Evolutionary conservation across 2,329 filamentous ascomycete species (phyloP).

Genomic region (Chrysoporthe puriensis): DNA sequence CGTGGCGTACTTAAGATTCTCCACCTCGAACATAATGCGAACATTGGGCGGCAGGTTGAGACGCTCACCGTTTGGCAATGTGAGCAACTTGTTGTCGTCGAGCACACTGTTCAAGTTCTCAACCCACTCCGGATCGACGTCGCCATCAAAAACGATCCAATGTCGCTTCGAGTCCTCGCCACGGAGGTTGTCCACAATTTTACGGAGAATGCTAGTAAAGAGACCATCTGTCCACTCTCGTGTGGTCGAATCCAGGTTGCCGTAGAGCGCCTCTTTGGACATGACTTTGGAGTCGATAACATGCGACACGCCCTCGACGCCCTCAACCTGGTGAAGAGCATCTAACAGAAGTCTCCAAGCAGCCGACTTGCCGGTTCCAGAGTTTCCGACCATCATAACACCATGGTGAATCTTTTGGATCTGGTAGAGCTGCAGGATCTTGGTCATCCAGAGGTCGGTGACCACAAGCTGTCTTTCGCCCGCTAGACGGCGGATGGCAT

Average conservation of each 20-base stretch:
- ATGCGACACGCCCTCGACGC: constrained; percentile 90
- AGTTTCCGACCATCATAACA: constrained; percentile 99
- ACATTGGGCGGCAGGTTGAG: constrained; percentile 93
- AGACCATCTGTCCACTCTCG: constrained; percentile 98
- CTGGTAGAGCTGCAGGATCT: constrained; percentile 94
- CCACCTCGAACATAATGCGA: constrained; percentile 99
- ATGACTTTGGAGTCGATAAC: constrained; percentile 99
- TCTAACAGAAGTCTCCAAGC: constrained; percentile 93
- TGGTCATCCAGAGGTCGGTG: constrained; percentile 95
- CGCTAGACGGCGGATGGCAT: constrained; percentile 81
- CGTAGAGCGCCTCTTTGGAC: constrained; percentile 98
- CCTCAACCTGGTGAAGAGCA: constrained; percentile 87
- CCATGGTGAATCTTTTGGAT: constrained; percentile 98
- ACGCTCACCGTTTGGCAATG: constrained; percentile 95
- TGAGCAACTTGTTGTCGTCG: constrained; percentile 98
- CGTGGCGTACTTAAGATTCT: constrained; percentile 95
- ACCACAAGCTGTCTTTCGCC: constrained; percentile 85
- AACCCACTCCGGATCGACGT: constrained; percentile 99
- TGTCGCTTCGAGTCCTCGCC: constrained; percentile 96
- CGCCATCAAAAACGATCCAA: constrained; percentile 99
- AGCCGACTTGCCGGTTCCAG: constrained; percentile 94
- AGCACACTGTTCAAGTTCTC: constrained; percentile 99
- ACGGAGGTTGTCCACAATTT: constrained; percentile 98
- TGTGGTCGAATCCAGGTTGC: constrained; percentile 93
- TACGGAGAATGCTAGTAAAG: constrained; percentile 95